Evolutionary conservation across 257 asterid genomes (phyloP), one percentile per base, ranked within the genome.

Genomic region (Verbascum thapsus): DNA sequence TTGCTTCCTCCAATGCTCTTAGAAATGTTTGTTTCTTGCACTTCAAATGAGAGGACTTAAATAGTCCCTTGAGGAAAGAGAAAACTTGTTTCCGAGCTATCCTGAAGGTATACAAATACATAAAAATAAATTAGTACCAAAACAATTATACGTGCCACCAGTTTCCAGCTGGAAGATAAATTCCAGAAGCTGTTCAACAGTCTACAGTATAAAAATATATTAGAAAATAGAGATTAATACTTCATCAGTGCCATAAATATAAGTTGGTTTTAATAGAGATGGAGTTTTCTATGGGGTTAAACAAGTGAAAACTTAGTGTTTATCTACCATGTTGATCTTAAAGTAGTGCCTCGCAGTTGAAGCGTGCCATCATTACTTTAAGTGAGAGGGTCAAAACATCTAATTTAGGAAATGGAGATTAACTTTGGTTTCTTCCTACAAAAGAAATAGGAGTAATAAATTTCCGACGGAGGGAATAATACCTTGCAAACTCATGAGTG

Each of bases 401-500:
- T 5, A 26, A 26, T 26, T 26, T 26, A 26, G 32, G 32, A 26
- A 26, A 26, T 26, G 32, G 32, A 26, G 32, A 26, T 5, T 26
- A 1, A 26, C 32, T 26, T 26, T 26, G 32, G 32, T 1, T n/a
- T 1, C 32, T 26, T 26, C 32, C 32, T 26, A 26, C 32, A 26
- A 26, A 2, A 26, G 3, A 26, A 5, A 26, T 26, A 26, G 32
- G 5, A 26, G 32, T 26, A 26, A 26, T 26, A 26, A 26, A 26
- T 26, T 26, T 26, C 32, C 3, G 32, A 26, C 32, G 5, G 32
- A 26, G 32, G 32, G 32, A 26, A 26, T 44, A 69, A 61, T 77
- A 90, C 99, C 99, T 87, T 55, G 99, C 97, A 83, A 94, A 94
- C 78, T 94, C 99, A 69, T 94, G 96, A 63, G 95, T 87, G 42